phyloP scores from a whole-genome alignment of 352 stramenopile genomes.

The Phytophthora ramorum region DNA sequence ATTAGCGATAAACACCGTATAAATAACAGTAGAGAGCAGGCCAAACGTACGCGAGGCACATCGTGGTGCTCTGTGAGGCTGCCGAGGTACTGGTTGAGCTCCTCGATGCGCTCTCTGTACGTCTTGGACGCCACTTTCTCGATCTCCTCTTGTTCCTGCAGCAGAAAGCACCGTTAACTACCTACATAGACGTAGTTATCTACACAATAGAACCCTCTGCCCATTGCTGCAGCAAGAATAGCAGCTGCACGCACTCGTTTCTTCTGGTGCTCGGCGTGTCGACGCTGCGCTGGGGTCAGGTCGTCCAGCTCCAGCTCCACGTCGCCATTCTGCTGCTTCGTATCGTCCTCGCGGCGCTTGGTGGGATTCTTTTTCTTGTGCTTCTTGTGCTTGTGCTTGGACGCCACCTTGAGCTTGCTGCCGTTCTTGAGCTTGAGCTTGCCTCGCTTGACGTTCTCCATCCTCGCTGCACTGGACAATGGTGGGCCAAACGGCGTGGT shows the following conservation, averaged over 20 bases:
- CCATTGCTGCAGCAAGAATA: neutral
- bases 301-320: conserved; percentile 46
- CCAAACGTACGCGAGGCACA: conserved; percentile 92
- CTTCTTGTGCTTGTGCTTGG: conserved; percentile 64
- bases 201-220: neutral
- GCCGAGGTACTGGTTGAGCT: conserved; percentile 96
- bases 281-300: conserved; percentile 79
- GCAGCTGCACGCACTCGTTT: conserved; percentile 67
- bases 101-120: conserved; percentile 94
- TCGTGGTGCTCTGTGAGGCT: conserved; percentile 98
- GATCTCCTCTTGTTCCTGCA: conserved; percentile 86
- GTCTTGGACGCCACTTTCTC: conserved; percentile 88
- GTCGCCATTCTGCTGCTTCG: conserved; percentile 25
- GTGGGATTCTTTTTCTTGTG: conserved; percentile 55
- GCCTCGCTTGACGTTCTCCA: conserved; percentile 85
- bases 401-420: conserved; percentile 67
- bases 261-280: conserved; percentile 79
- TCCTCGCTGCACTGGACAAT: conserved; percentile 15
- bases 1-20: neutral
- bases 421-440: conserved; percentile 86
- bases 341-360: conserved; percentile 44
- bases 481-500: conserved; percentile 2
- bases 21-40: neutral
- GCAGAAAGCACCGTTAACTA: neutral
- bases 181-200: neutral